These are phyloP conservation scores for Wickerhamomyces ciferrii DNA, from an alignment of 805 yeast genomes.

Conservation along the genomic window DNA sequence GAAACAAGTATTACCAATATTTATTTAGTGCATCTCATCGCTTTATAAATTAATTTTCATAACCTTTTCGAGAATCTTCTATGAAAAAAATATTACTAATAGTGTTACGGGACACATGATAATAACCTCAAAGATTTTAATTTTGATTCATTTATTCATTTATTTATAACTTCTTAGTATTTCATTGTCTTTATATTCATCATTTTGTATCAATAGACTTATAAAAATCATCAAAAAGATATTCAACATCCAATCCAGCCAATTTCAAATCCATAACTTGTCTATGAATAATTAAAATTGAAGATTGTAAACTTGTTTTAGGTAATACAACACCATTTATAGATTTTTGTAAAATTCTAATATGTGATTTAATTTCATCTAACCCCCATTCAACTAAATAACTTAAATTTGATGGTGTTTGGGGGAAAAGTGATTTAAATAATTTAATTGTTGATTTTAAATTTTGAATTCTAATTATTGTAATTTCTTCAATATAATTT, in stretches of 20 bases:
- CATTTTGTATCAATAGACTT: conserved; percentile 10
- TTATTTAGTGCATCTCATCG: not conserved
- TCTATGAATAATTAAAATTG: conserved; percentile 46
- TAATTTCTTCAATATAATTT: conserved; percentile 52
- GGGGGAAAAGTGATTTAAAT: conserved; percentile 48
- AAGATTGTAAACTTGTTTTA: conserved; percentile 46
- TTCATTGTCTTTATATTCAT: too few relatives aligned
- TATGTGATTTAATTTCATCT: conserved; percentile 55
- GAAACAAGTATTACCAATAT: too few relatives aligned
- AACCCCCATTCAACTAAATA: conserved; percentile 74
- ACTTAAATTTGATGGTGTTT: conserved; percentile 39
- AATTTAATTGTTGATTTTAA: conserved; percentile 52
- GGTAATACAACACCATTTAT: conserved; percentile 55
- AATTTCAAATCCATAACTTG: conserved; percentile 60
- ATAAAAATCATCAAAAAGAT: conserved; percentile 19
- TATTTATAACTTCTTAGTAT: too few relatives aligned
- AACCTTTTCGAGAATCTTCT: not conserved
- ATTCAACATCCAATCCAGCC: conserved; percentile 66
- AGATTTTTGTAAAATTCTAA: conserved; percentile 58
- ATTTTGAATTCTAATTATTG: conserved; percentile 57
- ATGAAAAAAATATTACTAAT: not conserved
- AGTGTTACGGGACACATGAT: not conserved
- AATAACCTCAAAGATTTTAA: too few relatives aligned
- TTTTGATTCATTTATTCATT: too few relatives aligned
- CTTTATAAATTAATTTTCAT: too few relatives aligned